Evolutionary conservation across 1,284 basidiomycete genomes (phyloP).

Genomic region (Trichosporon asahii): DNA sequence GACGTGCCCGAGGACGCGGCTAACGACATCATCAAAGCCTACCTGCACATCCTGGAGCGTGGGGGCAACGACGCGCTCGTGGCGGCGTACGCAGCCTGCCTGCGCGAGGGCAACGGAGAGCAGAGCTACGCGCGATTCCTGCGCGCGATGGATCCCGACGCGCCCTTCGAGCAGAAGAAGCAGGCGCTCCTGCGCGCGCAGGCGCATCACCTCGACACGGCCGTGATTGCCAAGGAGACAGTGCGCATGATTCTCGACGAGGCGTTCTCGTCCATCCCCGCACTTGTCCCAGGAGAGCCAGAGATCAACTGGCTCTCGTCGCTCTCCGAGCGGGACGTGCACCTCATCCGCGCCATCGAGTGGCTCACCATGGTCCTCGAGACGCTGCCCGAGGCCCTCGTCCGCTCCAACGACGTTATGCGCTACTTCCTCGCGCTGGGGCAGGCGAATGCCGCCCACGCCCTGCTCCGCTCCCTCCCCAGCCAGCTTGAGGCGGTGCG

Average conservation of each 20-base stretch:
- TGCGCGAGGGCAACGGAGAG: slow-evolving; percentile 81
- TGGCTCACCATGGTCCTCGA: slow-evolving; percentile 80
- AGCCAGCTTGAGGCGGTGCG: slow-evolving; percentile 17
- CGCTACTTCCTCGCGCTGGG: slow-evolving; percentile 81
- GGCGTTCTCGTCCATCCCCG: slow-evolving; percentile 58
- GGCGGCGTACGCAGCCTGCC: slow-evolving; percentile 85
- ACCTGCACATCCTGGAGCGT: slow-evolving; percentile 81
- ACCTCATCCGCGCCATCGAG: slow-evolving; percentile 82
- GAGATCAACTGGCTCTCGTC: slow-evolving; percentile 59
- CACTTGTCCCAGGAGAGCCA: slow-evolving; percentile 34
- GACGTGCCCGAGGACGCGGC: slow-evolving; percentile 68
- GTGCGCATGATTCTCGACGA: slow-evolving; percentile 73
- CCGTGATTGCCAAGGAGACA: slow-evolving; percentile 73
- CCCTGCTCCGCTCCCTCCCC: slow-evolving; percentile 66
- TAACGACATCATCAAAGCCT: slow-evolving; percentile 81
- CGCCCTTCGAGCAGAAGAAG: slow-evolving; percentile 66
- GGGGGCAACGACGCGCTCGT: slow-evolving; percentile 82
- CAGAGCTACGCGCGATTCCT: slow-evolving; percentile 91
- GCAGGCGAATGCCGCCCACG: slow-evolving; percentile 66
- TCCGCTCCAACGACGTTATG: slow-evolving; percentile 77
- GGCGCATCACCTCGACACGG: slow-evolving; percentile 78
- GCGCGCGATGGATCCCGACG: slow-evolving; percentile 69
- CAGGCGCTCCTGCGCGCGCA: slow-evolving; percentile 70
- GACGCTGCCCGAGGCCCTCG: slow-evolving; percentile 72
- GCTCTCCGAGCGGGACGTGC: slow-evolving; percentile 56